A percentile compares a stretch with the other conserved stretches of the same genome.
Evolutionary conservation across 371 early-diverging fungal species (phyloP).

Genomic region (Actinomucor elegans): DNA sequence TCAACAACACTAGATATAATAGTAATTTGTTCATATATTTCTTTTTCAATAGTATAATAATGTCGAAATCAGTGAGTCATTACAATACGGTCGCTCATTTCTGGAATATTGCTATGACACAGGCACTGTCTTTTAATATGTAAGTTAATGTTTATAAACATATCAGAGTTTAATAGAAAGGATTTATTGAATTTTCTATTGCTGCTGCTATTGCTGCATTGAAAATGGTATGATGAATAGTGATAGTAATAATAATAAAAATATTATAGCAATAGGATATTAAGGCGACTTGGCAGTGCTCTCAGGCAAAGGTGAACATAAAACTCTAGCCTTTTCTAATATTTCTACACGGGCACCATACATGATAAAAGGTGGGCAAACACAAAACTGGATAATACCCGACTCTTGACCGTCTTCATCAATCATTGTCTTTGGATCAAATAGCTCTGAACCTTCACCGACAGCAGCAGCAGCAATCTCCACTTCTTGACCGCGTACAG

Average conservation of each 20-base stretch:
- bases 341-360: slow-evolving; percentile 20
- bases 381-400: slow-evolving; percentile 37
- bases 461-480: slow-evolving; percentile 49
- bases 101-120: too few species aligned
- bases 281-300: too few species aligned
- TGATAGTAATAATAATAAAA: too few species aligned
- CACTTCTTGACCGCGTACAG: slow-evolving; percentile 47
- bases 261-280: too few species aligned
- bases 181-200: neutral
- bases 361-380: slow-evolving; percentile 39
- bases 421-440: slow-evolving; percentile 39
- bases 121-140: too few species aligned
- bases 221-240: neutral
- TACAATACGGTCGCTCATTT: too few species aligned
- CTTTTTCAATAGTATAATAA: too few species aligned
- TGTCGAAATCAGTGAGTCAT: too few species aligned
- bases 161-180: too few species aligned
- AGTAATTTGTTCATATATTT: too few species aligned
- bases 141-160: too few species aligned
- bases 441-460: slow-evolving; percentile 34
- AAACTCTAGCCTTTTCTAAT: slow-evolving; percentile 40
- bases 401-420: slow-evolving; percentile 37
- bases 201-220: neutral
- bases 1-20: too few species aligned
- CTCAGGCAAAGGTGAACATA: slow-evolving; percentile 19